phyloP scores from a whole-genome alignment of 2,329 filamentous ascomycete genomes.

The Neonectria ditissima region DNA sequence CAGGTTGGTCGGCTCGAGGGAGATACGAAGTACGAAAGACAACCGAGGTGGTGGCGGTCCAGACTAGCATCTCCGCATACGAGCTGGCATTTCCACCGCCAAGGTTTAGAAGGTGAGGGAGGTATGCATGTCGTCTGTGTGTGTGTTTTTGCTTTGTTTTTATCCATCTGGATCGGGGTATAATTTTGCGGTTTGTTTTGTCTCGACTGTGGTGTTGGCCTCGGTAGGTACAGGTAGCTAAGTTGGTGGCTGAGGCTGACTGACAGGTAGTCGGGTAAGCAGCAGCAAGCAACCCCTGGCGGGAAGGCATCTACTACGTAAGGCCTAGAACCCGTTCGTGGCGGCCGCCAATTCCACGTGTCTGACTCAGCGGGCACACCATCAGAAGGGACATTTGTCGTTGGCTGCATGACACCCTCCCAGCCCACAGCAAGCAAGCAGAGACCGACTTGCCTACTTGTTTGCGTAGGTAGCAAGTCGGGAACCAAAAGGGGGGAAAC shows the following conservation, averaged over 20 bases:
- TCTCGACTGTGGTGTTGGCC: too few relatives aligned
- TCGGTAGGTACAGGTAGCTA: not conserved
- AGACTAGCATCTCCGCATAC: not conserved
- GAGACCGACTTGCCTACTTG: too few relatives aligned
- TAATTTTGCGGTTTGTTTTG: too few relatives aligned
- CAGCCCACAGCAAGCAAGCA: not conserved
- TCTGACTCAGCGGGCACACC: slow-evolving; percentile 19
- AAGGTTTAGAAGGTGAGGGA: not conserved
- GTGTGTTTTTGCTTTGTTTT: too few relatives aligned
- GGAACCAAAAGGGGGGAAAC: slow-evolving; percentile 3
- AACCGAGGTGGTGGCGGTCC: not conserved
- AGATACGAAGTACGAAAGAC: not conserved
- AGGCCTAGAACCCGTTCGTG: not conserved
- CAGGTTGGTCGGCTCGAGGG: not conserved
- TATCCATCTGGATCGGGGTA: too few relatives aligned
- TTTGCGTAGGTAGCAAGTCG: too few relatives aligned
- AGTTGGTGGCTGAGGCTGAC: not conserved
- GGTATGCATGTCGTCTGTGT: too few relatives aligned
- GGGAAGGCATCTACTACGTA: too few relatives aligned
- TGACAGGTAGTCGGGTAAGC: slow-evolving; percentile 1
- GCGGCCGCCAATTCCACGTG: slow-evolving; percentile 24
- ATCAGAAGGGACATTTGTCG: not conserved
- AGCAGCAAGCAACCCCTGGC: not conserved
- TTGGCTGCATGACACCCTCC: not conserved
- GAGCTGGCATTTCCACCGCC: not conserved